A percentile compares a stretch with the other conserved stretches of the same genome.
Evolutionary conservation across 306 rosid species (phyloP).

Genomic region (Cercis canadensis): DNA sequence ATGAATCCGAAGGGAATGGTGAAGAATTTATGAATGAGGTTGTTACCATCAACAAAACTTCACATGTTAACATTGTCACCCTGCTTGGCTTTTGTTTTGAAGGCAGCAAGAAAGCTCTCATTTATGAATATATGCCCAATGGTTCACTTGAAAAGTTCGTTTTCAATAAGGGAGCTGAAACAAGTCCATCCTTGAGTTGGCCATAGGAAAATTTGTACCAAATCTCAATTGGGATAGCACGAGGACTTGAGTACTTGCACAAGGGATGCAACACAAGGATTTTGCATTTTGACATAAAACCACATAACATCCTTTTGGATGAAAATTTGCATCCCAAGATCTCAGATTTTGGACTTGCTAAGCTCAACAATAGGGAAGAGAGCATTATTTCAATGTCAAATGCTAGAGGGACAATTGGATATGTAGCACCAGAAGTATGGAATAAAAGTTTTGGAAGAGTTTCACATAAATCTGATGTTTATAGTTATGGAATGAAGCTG

Average conservation of each 20-base stretch:
- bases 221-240: constrained; percentile 50
- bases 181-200: constrained; percentile 37
- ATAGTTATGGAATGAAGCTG: constrained; percentile 59
- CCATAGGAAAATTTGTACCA: constrained; percentile 39
- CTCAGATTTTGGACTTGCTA: constrained; percentile 57
- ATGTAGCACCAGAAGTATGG: constrained; percentile 53
- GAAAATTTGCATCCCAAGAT: constrained; percentile 51
- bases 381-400: constrained; percentile 42
- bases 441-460: constrained; percentile 49
- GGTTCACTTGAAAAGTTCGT: constrained; percentile 62
- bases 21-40: constrained; percentile 61
- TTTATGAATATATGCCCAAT: constrained; percentile 57
- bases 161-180: background rate
- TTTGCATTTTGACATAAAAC: constrained; percentile 63
- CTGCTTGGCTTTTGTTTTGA: constrained; percentile 57
- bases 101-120: constrained; percentile 48
- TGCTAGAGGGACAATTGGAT: constrained; percentile 56
- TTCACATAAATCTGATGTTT: constrained; percentile 53
- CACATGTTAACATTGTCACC: constrained; percentile 57
- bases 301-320: constrained; percentile 57
- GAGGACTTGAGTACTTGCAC: constrained; percentile 57
- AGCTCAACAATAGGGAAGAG: constrained; percentile 38
- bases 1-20: constrained; percentile 46
- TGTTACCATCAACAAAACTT: constrained; percentile 55
- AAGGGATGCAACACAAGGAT: constrained; percentile 54